Evolutionary conservation across 129 eudicot genomes (phyloP).

Genomic region (Saposhnikovia divaricata): DNA sequence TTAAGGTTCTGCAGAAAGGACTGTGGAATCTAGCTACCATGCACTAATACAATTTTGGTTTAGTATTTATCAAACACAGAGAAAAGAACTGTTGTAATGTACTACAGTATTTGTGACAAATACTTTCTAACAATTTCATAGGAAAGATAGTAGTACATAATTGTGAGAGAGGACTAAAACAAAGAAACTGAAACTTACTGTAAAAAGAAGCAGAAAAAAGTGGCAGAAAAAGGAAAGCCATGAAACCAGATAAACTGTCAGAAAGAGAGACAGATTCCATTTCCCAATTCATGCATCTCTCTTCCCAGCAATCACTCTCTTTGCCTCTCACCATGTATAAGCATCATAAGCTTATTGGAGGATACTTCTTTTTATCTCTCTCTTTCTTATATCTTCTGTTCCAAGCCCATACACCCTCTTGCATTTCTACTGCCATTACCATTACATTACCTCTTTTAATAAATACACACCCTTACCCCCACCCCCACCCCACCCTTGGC

Average conservation of each 20-base stretch:
- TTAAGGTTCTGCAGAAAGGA: slow-evolving; percentile 3
- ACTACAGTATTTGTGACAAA: neutral
- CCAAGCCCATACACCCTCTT: slow-evolving; percentile 71
- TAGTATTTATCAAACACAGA: neutral
- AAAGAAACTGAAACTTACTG: neutral
- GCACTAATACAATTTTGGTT: neutral
- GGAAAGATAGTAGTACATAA: neutral
- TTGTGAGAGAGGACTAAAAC: neutral
- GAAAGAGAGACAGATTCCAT: slow-evolving; percentile 41
- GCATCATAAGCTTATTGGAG: slow-evolving; percentile 7
- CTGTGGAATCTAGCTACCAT: slow-evolving; percentile 4
- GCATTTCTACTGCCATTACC: slow-evolving; percentile 1
- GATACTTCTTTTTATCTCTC: neutral
- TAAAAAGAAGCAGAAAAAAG: slow-evolving; percentile 3
- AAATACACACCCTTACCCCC: slow-evolving; percentile 6
- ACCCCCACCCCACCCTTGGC: slow-evolving; percentile 3
- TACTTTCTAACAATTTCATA: neutral
- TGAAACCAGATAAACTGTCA: slow-evolving; percentile 60
- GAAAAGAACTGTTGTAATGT: neutral
- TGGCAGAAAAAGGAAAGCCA: slow-evolving; percentile 17
- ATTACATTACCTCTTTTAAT: slow-evolving; percentile 9
- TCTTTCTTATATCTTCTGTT: slow-evolving; percentile 47
- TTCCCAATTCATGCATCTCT: slow-evolving; percentile 39
- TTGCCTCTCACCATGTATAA: slow-evolving; percentile 8
- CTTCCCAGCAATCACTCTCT: neutral